Evolutionary conservation across 2,329 filamentous ascomycete species (phyloP).

Genomic region (Geosmithia flava): DNA sequence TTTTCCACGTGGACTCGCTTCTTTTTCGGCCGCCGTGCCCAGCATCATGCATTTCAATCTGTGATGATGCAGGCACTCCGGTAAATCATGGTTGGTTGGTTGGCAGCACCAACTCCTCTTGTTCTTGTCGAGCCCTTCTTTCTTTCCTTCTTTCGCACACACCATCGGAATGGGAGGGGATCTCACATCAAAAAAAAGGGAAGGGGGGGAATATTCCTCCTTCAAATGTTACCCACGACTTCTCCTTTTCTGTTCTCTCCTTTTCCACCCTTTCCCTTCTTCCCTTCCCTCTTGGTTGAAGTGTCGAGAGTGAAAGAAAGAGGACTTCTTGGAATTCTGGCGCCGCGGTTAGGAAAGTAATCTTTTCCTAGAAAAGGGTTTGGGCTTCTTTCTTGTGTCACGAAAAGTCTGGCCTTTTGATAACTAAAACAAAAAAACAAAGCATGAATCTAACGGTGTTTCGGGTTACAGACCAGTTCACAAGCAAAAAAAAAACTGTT

Average conservation of each 20-base stretch:
- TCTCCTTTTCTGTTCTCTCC: too few species aligned
- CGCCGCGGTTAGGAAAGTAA: conserved; percentile 1
- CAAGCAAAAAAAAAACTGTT: not conserved
- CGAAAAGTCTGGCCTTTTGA: conserved; percentile 11
- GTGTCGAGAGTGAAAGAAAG: not conserved
- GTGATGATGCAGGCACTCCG: not conserved
- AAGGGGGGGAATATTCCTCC: not conserved
- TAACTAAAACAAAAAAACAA: conserved; percentile 13
- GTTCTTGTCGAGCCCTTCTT: not conserved
- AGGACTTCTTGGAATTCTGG: not conserved
- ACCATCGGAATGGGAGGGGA: not conserved
- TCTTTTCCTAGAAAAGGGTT: not conserved
- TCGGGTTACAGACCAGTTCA: conserved; percentile 24
- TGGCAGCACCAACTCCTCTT: not conserved
- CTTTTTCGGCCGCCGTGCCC: not conserved
- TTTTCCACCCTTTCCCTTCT: not conserved
- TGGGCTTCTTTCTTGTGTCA: not conserved
- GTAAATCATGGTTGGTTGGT: not conserved
- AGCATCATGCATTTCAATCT: not conserved
- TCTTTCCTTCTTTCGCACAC: not conserved
- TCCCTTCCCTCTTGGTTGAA: not conserved
- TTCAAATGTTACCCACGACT: too few species aligned
- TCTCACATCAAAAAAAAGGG: not conserved
- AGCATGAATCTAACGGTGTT: conserved; percentile 31
- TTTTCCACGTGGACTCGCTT: too few species aligned